A percentile compares a stretch with the other conserved stretches of the same genome.
Conservation (phyloP, 805 yeast genomes). For the Candida namnaoensis region DNA sequence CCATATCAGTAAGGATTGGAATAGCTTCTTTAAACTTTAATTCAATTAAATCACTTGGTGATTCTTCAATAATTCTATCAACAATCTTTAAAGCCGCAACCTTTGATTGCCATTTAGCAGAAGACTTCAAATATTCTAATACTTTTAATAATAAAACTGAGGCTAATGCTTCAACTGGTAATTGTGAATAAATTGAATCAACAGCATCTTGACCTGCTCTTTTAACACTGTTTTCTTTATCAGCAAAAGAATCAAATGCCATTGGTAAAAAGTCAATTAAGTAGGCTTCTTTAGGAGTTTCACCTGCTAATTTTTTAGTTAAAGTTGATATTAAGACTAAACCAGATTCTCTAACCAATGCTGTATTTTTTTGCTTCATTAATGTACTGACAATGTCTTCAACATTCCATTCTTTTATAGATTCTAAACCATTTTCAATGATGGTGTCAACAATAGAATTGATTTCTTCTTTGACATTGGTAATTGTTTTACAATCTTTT, state of each 20-base stretch:
- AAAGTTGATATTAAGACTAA: constrained; percentile 50
- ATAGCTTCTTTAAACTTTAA: constrained; percentile 67
- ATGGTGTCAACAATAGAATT: constrained; percentile 38
- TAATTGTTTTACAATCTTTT: constrained; percentile 26
- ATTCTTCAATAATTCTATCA: constrained; percentile 68
- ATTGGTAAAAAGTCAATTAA: constrained; percentile 52
- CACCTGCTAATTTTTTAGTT: constrained; percentile 56
- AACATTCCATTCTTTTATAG: constrained; percentile 58
- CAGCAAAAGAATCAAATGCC: constrained; percentile 69
- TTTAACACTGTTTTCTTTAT: constrained; percentile 80
- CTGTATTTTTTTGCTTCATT: constrained; percentile 63
- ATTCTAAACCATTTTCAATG: constrained; percentile 30
- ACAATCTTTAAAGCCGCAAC: constrained; percentile 66
- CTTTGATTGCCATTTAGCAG: constrained; percentile 93
- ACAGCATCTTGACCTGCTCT: constrained; percentile 79
- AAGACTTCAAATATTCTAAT: constrained; percentile 55
- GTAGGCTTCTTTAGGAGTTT: constrained; percentile 68
- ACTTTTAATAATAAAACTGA: constrained; percentile 58
- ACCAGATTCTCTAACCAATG: constrained; percentile 71
- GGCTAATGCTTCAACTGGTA: constrained; percentile 72
- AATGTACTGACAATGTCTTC: constrained; percentile 56
- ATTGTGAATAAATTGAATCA: constrained; percentile 60
- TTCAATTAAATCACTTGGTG: constrained; percentile 82
- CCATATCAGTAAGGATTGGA: constrained; percentile 80
- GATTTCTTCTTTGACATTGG: constrained; percentile 25